Conservation (phyloP, 2,329 filamentous ascomycete species). For the Penicillium sp. region DNA sequence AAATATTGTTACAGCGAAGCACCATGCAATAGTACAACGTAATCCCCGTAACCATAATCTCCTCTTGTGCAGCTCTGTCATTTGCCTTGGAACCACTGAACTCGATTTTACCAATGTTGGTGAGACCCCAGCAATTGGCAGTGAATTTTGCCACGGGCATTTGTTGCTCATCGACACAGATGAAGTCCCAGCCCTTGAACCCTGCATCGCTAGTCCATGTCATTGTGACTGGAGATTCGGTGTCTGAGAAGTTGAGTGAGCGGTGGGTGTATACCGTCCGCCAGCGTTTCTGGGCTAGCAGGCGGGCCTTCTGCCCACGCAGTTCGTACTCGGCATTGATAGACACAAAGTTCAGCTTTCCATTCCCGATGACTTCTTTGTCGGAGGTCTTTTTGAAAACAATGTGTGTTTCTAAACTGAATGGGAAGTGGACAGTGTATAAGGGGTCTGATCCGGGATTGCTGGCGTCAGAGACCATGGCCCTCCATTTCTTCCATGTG, state of each 20-base stretch:
- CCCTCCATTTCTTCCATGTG: slow-evolving; percentile 27
- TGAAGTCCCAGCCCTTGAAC: slow-evolving; percentile 33
- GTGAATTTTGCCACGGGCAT: slow-evolving; percentile 29
- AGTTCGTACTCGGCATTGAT: slow-evolving; percentile 31
- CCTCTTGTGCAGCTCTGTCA: slow-evolving; percentile 23
- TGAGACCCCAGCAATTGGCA: slow-evolving; percentile 24
- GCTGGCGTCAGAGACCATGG: slow-evolving; percentile 19
- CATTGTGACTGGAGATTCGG: slow-evolving; percentile 22
- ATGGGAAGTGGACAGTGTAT: slow-evolving; percentile 22
- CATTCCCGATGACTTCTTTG: slow-evolving; percentile 21
- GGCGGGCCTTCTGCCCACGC: slow-evolving; percentile 20
- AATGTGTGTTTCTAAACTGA: slow-evolving; percentile 12
- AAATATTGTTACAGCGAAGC: slow-evolving; percentile 23
- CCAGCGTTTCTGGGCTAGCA: slow-evolving; percentile 29
- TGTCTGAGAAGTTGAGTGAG: slow-evolving; percentile 23
- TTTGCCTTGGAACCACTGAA: slow-evolving; percentile 23
- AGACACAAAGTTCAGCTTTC: slow-evolving; percentile 22
- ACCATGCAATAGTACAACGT: slow-evolving; percentile 30
- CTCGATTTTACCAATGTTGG: slow-evolving; percentile 28
- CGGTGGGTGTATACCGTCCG: slow-evolving; percentile 29
- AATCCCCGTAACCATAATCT: slow-evolving; percentile 31
- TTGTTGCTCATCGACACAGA: slow-evolving; percentile 30
- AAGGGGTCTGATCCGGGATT: slow-evolving; percentile 13
- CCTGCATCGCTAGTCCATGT: slow-evolving; percentile 28
- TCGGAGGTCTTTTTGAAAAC: slow-evolving; percentile 16